These are phyloP conservation scores for Blepharisma japonicum DNA, from an alignment of 73 alveolate species.

Conservation along the genomic window DNA sequence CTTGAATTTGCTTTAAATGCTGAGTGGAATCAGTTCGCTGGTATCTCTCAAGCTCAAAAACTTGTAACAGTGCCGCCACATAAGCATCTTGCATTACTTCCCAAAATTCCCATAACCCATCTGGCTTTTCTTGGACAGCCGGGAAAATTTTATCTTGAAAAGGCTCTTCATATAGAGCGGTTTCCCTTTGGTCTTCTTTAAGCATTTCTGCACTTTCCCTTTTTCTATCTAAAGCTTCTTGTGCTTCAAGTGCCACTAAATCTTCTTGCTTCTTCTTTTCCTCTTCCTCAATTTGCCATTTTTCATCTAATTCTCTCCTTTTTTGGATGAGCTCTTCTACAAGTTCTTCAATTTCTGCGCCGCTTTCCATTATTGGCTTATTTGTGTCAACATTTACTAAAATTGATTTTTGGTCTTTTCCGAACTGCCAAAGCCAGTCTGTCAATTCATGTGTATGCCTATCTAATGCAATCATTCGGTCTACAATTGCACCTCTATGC, in stretches of 20 bases:
- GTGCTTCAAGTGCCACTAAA: slow-evolving; percentile 14
- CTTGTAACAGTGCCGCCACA: slow-evolving; percentile 60
- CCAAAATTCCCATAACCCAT: slow-evolving; percentile 70
- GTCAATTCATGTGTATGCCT: slow-evolving; percentile 67
- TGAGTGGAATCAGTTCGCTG: slow-evolving; percentile 80
- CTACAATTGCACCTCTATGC: slow-evolving; percentile 74
- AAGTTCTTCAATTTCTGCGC: slow-evolving; percentile 42
- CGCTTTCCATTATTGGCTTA: slow-evolving; percentile 46
- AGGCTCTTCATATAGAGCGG: slow-evolving; percentile 32
- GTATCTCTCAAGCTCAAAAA: slow-evolving; percentile 73
- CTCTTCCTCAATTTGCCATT: slow-evolving; percentile 44
- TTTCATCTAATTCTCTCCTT: slow-evolving; percentile 42
- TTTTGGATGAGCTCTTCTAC: slow-evolving; percentile 50
- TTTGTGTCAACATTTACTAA: slow-evolving; percentile 55
- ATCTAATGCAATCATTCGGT: slow-evolving; percentile 85
- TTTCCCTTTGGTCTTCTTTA: slow-evolving; percentile 44
- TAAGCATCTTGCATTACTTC: slow-evolving; percentile 68
- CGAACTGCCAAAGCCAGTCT: slow-evolving; percentile 86
- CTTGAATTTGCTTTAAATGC: slow-evolving; percentile 63
- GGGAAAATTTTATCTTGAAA: slow-evolving; percentile 43
- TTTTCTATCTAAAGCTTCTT: slow-evolving; percentile 20
- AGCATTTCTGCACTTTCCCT: slow-evolving; percentile 38
- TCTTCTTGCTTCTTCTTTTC: slow-evolving; percentile 41
- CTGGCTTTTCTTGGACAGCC: slow-evolving; percentile 24
- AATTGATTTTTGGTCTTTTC: slow-evolving; percentile 42